Evolutionary conservation across 2,329 filamentous ascomycete genomes (phyloP).

Genomic region (Neopestalotiopsis rosae): DNA sequence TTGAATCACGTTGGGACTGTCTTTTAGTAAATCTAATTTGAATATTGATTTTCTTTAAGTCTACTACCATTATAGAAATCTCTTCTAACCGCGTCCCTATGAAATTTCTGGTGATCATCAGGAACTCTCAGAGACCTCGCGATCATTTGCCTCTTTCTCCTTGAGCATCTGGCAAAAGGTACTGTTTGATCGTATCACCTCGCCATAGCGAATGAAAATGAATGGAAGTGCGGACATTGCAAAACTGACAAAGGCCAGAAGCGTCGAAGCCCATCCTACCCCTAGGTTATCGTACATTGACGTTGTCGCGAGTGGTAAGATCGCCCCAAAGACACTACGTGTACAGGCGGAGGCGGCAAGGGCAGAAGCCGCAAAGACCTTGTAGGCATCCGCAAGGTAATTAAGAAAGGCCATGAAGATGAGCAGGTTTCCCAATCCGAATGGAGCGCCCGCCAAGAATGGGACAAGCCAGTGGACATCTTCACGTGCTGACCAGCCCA

Average conservation of each 20-base stretch:
- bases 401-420: slow-evolving; percentile 53
- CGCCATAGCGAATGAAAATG: slow-evolving; percentile 23
- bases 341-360: slow-evolving; percentile 65
- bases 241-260: slow-evolving; percentile 36
- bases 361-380: slow-evolving; percentile 56
- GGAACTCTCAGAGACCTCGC: not conserved
- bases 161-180: slow-evolving; percentile 12
- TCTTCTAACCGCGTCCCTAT: not conserved
- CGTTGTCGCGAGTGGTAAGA: slow-evolving; percentile 55
- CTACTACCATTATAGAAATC: not conserved
- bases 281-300: slow-evolving; percentile 54
- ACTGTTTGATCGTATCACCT: slow-evolving; percentile 8
- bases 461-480: slow-evolving; percentile 22
- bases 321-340: slow-evolving; percentile 61
- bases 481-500: slow-evolving; percentile 23
- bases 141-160: not conserved
- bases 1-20: not conserved
- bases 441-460: slow-evolving; percentile 19
- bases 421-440: slow-evolving; percentile 22
- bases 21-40: not conserved
- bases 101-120: not conserved
- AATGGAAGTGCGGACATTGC: slow-evolving; percentile 33
- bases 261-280: slow-evolving; percentile 45
- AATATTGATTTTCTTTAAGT: not conserved
- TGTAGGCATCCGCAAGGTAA: slow-evolving; percentile 58